phyloP scores from a whole-genome alignment of 306 rosid genomes.

The Citrullus colocynthis region DNA sequence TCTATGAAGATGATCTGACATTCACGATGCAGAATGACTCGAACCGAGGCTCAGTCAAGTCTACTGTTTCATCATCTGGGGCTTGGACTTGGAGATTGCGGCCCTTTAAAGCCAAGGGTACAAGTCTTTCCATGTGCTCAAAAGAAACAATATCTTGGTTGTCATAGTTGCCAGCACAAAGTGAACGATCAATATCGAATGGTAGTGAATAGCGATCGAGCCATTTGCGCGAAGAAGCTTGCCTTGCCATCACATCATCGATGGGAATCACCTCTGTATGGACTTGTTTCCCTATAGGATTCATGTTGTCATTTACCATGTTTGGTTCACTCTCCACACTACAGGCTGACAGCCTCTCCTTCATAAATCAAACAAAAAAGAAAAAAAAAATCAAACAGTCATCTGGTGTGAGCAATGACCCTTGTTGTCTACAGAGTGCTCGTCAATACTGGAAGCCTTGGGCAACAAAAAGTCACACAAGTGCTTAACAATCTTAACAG shows the following conservation, averaged over 20 bases:
- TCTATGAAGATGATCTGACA: constrained; percentile 15
- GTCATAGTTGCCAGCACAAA: constrained; percentile 16
- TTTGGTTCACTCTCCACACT: constrained; percentile 12
- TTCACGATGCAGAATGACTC: constrained; percentile 58
- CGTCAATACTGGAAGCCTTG: background rate
- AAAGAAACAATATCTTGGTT: constrained; percentile 27
- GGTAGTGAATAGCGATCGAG: constrained; percentile 22
- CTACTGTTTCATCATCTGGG: constrained; percentile 56
- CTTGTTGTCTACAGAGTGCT: background rate
- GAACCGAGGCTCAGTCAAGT: constrained; percentile 72
- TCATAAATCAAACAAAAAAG: constrained; percentile 4
- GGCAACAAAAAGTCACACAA: background rate
- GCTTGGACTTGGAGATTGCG: constrained; percentile 36
- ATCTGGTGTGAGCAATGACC: background rate
- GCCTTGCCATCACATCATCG: constrained; percentile 36
- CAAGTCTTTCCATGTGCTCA: constrained; percentile 35
- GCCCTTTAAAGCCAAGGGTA: constrained; percentile 35
- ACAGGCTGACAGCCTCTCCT: constrained; percentile 19
- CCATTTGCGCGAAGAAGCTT: constrained; percentile 24
- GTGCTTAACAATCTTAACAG: background rate
- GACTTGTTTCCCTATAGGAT: constrained; percentile 15
- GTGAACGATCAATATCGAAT: constrained; percentile 24
- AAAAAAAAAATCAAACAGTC: background rate
- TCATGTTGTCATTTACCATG: constrained; percentile 5
- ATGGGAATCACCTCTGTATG: constrained; percentile 17